These are phyloP conservation scores for Colletotrichum siamense DNA, from an alignment of 2,329 filamentous ascomycete species.

Conservation along the genomic window DNA sequence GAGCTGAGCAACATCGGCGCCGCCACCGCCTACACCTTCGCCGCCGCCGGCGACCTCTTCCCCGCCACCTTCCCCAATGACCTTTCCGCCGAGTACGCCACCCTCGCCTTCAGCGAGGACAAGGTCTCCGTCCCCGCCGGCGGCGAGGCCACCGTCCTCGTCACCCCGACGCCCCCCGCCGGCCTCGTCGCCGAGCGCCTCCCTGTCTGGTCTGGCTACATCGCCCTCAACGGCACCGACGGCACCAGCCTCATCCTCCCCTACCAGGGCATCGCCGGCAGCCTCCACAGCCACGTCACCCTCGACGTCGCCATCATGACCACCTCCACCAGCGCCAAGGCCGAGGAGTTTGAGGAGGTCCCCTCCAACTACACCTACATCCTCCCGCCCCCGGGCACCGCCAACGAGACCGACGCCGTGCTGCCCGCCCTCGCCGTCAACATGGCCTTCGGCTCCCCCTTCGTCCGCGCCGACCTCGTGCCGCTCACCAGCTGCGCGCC, in stretches of 20 bases:
- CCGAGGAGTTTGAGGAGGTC: conserved; percentile 26
- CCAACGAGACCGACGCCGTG: conserved; percentile 31
- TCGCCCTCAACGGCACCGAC: conserved; percentile 45
- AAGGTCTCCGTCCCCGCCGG: conserved; percentile 48
- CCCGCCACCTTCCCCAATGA: conserved; percentile 52
- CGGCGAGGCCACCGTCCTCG: conserved; percentile 50
- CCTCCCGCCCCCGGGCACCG: conserved; percentile 45
- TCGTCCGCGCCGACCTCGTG: conserved; percentile 50
- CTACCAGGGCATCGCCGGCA: conserved; percentile 45
- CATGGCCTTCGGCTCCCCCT: conserved; percentile 50
- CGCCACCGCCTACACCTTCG: conserved; percentile 59
- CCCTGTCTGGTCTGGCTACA: conserved; percentile 48
- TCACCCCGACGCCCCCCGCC: conserved; percentile 47
- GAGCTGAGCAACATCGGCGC: conserved; percentile 55
- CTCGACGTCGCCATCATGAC: conserved; percentile 40
- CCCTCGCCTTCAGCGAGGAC: conserved; percentile 45
- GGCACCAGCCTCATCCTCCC: conserved; percentile 42
- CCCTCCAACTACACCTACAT: conserved; percentile 42
- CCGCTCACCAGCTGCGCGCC: conserved; percentile 35
- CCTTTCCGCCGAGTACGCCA: conserved; percentile 44
- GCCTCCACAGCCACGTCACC: conserved; percentile 39
- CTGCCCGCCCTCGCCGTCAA: conserved; percentile 46
- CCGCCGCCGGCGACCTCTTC: conserved; percentile 34
- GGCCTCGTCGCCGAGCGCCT: conserved; percentile 38
- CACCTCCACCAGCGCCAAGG: conserved; percentile 35